Percentiles rank a stretch among this genome's conserved stretches.
Evolutionary conservation across 371 early-diverging fungal genomes (phyloP).

Genomic region (Apophysomyces ossiformis): DNA sequence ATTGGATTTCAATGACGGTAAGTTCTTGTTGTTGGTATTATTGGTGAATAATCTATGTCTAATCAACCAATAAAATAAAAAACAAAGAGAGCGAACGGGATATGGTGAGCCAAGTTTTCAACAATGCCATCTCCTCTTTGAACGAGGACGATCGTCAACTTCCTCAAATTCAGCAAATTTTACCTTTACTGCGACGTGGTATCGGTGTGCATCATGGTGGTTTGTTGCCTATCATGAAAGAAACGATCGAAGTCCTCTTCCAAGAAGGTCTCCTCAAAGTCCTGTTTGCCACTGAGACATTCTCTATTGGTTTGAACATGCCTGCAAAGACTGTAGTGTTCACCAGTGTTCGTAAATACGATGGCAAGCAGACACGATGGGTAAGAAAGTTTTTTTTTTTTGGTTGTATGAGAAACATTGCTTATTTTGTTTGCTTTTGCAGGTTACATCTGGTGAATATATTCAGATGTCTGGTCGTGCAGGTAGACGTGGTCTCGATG

Average conservation of each 20-base stretch:
- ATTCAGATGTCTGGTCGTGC: constrained; percentile 99
- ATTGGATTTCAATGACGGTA: constrained; percentile 91
- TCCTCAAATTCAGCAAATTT: constrained; percentile 94
- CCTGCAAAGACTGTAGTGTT: constrained; percentile 99
- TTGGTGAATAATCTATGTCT: no score
- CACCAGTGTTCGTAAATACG: constrained; percentile 97
- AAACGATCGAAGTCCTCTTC: constrained; percentile 99
- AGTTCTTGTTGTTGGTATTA: background rate
- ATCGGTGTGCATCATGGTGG: constrained; percentile 99
- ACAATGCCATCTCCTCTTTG: constrained; percentile 91
- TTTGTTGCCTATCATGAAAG: constrained; percentile 98
- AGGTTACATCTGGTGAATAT: constrained; percentile 93
- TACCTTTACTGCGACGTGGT: constrained; percentile 95
- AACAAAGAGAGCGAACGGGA: constrained; percentile 78
- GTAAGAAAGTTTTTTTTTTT: constrained; percentile 43
- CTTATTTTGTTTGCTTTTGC: background rate
- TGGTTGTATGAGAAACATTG: background rate
- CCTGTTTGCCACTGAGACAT: constrained; percentile 99
- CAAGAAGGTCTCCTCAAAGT: constrained; percentile 98
- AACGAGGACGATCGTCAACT: constrained; percentile 94
- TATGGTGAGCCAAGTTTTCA: constrained; percentile 90
- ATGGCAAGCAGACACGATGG: constrained; percentile 91
- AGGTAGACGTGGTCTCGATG: constrained; percentile 98
- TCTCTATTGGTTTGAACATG: constrained; percentile 99
- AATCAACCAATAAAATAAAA: background rate